These are phyloP conservation scores for Daldinia grandis DNA, from an alignment of 495 filamentous ascomycete genomes.

Conservation along the genomic window DNA sequence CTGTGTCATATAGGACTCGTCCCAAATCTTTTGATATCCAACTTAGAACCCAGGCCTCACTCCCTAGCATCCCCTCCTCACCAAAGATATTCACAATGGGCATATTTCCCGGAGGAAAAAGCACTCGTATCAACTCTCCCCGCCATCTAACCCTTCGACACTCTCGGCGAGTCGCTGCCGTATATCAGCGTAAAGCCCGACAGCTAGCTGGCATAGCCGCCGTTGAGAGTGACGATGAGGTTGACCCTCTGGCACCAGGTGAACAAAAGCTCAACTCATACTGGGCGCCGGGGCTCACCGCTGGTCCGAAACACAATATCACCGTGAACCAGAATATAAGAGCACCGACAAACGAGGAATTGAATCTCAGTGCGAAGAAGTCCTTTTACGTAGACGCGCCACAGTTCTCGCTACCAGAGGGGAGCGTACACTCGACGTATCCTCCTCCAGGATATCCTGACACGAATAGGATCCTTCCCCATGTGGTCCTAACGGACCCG, in stretches of 20 bases:
- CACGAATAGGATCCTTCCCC: slow-evolving; percentile 50
- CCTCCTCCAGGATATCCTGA: slow-evolving; percentile 54
- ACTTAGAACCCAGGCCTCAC: neutral
- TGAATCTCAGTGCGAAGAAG: slow-evolving; percentile 9
- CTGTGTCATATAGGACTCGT: neutral
- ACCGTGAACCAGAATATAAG: neutral
- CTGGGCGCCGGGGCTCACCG: neutral
- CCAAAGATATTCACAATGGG: slow-evolving; percentile 19
- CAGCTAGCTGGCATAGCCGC: neutral
- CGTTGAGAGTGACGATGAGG: neutral
- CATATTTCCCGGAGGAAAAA: slow-evolving; percentile 32
- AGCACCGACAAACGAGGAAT: neutral
- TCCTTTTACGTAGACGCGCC: slow-evolving; percentile 27
- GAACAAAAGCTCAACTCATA: neutral
- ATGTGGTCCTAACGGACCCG: slow-evolving; percentile 60
- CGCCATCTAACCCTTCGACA: slow-evolving; percentile 45
- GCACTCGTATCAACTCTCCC: slow-evolving; percentile 32
- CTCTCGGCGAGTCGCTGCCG: slow-evolving; percentile 15
- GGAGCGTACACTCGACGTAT: slow-evolving; percentile 43
- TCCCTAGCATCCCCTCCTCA: neutral
- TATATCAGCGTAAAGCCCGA: neutral
- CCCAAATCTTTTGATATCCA: neutral
- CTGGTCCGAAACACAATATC: neutral
- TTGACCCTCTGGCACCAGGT: neutral
- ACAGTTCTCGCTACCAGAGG: slow-evolving; percentile 24